phyloP scores from a whole-genome alignment of 2,329 filamentous ascomycete species.

The Shiraia sp. region DNA sequence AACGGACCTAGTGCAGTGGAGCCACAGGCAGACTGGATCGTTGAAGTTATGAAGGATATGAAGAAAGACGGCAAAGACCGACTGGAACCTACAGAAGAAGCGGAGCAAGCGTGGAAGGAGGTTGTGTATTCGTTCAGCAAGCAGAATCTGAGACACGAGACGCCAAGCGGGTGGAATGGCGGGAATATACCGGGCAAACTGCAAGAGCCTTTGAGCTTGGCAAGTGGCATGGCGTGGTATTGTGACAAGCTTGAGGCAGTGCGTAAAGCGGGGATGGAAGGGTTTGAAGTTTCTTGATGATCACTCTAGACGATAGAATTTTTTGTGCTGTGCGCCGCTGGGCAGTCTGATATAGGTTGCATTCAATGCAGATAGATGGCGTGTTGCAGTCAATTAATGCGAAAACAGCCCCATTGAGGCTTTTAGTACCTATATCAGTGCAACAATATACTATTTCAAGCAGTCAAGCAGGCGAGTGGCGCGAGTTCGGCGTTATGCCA shows the following conservation, averaged over 20 bases:
- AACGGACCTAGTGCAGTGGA: constrained; percentile 48
- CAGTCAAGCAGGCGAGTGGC: no score
- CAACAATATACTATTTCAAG: no score
- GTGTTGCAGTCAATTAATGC: not conserved
- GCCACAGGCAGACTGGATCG: constrained; percentile 45
- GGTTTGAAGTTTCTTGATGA: constrained; percentile 8
- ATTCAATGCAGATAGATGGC: no score
- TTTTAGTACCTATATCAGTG: not conserved
- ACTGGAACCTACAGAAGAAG: constrained; percentile 41
- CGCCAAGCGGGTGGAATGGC: constrained; percentile 12
- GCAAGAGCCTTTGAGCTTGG: constrained; percentile 10
- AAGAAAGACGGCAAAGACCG: constrained; percentile 29
- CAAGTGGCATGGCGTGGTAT: constrained; percentile 11
- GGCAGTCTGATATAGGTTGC: no score
- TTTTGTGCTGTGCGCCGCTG: no score
- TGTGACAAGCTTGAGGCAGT: constrained; percentile 7
- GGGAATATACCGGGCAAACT: constrained; percentile 17
- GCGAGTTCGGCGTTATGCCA: no score
- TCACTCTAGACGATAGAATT: no score
- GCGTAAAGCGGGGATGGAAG: constrained; percentile 10
- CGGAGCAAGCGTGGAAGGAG: constrained; percentile 44
- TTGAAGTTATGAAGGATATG: constrained; percentile 40
- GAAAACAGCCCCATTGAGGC: not conserved
- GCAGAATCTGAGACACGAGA: constrained; percentile 2
- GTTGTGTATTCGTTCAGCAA: constrained; percentile 5